These are phyloP conservation scores for Calcarisporium arbuscula DNA, from an alignment of 2,329 filamentous ascomycete species.

Conservation along the genomic window DNA sequence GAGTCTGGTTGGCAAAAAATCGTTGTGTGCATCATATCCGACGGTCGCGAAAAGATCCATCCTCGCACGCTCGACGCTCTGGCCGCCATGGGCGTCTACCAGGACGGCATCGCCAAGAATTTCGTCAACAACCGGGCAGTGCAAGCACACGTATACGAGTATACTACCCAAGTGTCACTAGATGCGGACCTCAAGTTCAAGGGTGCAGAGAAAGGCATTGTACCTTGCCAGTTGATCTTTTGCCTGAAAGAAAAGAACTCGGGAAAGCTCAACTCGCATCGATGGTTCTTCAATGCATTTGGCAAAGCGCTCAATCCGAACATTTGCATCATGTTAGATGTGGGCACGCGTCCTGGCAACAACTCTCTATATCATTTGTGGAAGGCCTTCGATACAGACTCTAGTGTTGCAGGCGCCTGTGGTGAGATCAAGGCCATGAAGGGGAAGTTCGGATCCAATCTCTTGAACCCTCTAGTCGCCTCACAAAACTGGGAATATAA, in stretches of 20 bases:
- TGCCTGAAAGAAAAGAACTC: constrained; percentile 97
- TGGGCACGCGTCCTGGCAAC: constrained; percentile 83
- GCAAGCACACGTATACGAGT: constrained; percentile 96
- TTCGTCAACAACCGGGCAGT: constrained; percentile 94
- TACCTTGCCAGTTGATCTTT: constrained; percentile 97
- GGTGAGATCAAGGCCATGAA: constrained; percentile 98
- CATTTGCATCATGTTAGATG: constrained; percentile 92
- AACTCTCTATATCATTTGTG: constrained; percentile 96
- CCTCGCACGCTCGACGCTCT: constrained; percentile 88
- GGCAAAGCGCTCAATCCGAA: constrained; percentile 89
- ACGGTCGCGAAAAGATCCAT: constrained; percentile 85
- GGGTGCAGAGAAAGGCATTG: constrained; percentile 96
- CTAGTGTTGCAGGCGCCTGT: constrained; percentile 92
- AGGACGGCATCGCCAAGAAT: constrained; percentile 98
- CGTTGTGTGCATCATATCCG: constrained; percentile 92
- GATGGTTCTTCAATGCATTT: constrained; percentile 99
- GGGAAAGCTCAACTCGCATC: constrained; percentile 96
- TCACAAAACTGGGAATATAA: constrained; percentile 99
- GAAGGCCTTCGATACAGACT: constrained; percentile 98
- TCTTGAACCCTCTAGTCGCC: constrained; percentile 90
- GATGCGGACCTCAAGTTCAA: constrained; percentile 97
- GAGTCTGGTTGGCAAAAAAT: constrained; percentile 99
- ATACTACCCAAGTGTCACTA: constrained; percentile 94
- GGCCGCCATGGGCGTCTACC: constrained; percentile 95
- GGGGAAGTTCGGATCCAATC: constrained; percentile 71